phyloP scores from a whole-genome alignment of 1,284 basidiomycete genomes.

The Rhizoctonia solani region DNA sequence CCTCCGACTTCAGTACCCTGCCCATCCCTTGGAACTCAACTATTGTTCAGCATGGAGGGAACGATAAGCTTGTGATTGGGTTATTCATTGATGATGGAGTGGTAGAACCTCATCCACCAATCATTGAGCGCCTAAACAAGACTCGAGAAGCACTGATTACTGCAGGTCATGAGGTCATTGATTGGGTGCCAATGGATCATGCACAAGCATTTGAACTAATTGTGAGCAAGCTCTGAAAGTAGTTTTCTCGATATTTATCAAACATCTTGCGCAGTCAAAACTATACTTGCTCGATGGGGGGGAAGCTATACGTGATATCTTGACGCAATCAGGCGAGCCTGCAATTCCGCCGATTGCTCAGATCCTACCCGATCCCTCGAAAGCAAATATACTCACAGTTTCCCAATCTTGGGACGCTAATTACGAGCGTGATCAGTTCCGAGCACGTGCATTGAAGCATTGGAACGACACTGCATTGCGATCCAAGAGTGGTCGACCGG shows the following conservation, averaged over 20 bases:
- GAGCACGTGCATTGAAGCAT: conserved; percentile 51
- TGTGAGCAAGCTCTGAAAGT: conserved; percentile 45
- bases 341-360: conserved; percentile 54
- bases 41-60: conserved; percentile 47
- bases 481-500: conserved; percentile 55
- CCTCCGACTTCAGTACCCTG: conserved; percentile 56
- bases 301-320: conserved; percentile 51
- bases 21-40: conserved; percentile 58
- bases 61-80: conserved; percentile 55
- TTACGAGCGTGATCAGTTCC: conserved; percentile 52
- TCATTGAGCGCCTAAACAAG: conserved; percentile 52
- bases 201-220: conserved; percentile 56
- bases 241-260: conserved; percentile 26
- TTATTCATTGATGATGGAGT: conserved; percentile 61
- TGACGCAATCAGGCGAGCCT: conserved; percentile 48
- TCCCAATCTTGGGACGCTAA: conserved; percentile 53
- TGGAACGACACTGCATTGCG: conserved; percentile 56
- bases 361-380: conserved; percentile 52
- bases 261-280: conserved; percentile 46
- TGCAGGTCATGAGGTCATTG: conserved; percentile 59
- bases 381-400: conserved; percentile 47
- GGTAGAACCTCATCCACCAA: conserved; percentile 59
- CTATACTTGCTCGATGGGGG: conserved; percentile 58
- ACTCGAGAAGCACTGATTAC: conserved; percentile 47
- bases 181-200: conserved; percentile 55